Evolutionary conservation across 2,329 filamentous ascomycete genomes (phyloP), one percentile per base, ranked within the genome.

Genomic region (Mycocentrospora acerina): DNA sequence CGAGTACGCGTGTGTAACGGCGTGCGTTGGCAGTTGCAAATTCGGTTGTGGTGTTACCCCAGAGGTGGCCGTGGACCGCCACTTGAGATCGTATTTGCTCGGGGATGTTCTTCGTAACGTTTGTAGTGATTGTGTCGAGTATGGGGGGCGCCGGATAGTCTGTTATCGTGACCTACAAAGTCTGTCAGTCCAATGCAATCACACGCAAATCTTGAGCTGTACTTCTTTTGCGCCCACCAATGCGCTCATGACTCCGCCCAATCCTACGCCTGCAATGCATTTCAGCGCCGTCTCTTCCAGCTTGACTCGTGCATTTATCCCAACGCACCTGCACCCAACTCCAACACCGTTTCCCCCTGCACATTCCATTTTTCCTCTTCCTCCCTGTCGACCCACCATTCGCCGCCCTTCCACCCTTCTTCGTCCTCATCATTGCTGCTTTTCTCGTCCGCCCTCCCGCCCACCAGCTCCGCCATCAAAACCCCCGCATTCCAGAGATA

Each of bases 401-500:
- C 32, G 12, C 48, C 53, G 4, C 51, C 35, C 22, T 38, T 43
- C 40, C 57, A 60, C 29, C 43, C 37, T 12, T 52, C 52, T 14
- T 46, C 40, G 1, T 42, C 39, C 11, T 53, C 58, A 7, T 48
- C 41, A n/a, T 51, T 4, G 46, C 43, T 12, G 15, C 44, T 35
- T 42, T 31, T 24, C 17, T 29, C 17, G 18, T 29, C 34, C 12
- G 43, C 32, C 42, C 43, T 28, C 25, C 67, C 67, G 4, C 63
- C 67, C 19, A 74, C 57, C 28, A 73, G 41, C 52, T 75, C 72
- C 4, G 62, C 71, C 64, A 73, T 62, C 48, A 73, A 56, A 18
- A 76, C 56, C 0, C 71, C 70, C 6, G 83, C 74, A 65, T 89
- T 89, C 85, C 85, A 89, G 17, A 88, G 67, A 62, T 83, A 87